Base-by-base conservation (phyloP, 2,329 filamentous ascomycete genomes). In the Diplodia seriata region DNA sequence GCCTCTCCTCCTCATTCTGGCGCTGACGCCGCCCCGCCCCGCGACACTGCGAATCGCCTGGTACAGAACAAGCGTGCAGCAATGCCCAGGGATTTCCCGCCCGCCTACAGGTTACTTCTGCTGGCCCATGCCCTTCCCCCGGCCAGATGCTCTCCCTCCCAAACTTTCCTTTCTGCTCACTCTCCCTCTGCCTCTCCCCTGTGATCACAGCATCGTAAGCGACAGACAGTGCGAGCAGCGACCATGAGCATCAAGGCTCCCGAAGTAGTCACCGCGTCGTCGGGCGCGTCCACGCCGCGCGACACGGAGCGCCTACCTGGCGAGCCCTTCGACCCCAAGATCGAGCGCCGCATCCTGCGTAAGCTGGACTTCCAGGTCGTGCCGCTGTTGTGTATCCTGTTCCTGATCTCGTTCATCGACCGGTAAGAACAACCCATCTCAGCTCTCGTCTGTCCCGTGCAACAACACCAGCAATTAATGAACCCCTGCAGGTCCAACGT, bases 401-500 rank as follows among this genome's bases (percentile, higher is more conserved):
- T 77, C 62, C 69, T 78, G 9, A 73, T 76, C 1, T 74, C 73
- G 65, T 78, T 77, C 63, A 73, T 78, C 36, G 76, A 78, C 65
- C 71, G 75, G 57, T 61, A 23, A 12, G 56, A 15, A 49, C 15
- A 23, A 4, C 9, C 8, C 43, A 47, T 8, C 18, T 56, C 54
- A 38, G 54, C 33, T 23, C 18, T 12, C 23, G 23, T 26, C 23
- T 26, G 3, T 20, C 20, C 31, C 36, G 54, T 38, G 26, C 29
- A 3, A 40, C 66, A 68, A 40, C 66, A 68, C 29, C n/a, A 33
- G 36, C 7, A 23, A 11, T 36, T 56, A 20, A 56, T 12, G 33
- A 7, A 33, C 20, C 54, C 31, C 15, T 29, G 11, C 57, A 61
- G 57, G 1, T 71, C 70, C 29, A 73, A 76, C 49, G 76, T 76